Conservation (phyloP, 1,284 basidiomycete species). For the Leccinum angustisporum region DNA sequence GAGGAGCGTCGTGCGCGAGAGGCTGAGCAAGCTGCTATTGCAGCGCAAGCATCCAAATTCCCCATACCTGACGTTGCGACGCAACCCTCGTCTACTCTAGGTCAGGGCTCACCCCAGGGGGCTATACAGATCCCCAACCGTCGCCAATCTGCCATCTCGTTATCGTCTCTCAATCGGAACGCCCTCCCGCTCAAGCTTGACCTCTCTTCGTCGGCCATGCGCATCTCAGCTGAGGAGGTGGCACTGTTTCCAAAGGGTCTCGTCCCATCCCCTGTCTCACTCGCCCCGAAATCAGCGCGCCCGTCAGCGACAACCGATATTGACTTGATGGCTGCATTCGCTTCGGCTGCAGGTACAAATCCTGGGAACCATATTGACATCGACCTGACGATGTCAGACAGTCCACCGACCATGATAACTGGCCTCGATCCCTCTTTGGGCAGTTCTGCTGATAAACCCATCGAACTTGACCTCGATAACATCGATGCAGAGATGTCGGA, state of each 20-base stretch:
- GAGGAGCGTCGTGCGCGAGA: constrained; percentile 57
- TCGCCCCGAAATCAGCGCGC: constrained; percentile 74
- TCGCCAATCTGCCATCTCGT: constrained; percentile 70
- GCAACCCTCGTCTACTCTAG: constrained; percentile 18
- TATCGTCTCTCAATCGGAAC: constrained; percentile 72
- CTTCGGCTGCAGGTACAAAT: constrained; percentile 37
- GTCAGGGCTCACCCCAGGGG: constrained; percentile 33
- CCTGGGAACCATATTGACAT: constrained; percentile 39
- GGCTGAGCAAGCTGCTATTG: constrained; percentile 43
- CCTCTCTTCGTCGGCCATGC: constrained; percentile 63
- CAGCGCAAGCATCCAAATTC: constrained; percentile 32
- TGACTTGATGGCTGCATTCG: constrained; percentile 63
- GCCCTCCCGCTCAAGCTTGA: constrained; percentile 71
- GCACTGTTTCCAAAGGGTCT: constrained; percentile 53
- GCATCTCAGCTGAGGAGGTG: constrained; percentile 59
- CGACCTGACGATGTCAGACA: constrained; percentile 38
- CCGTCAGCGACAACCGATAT: constrained; percentile 53
- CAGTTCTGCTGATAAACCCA: constrained; percentile 73
- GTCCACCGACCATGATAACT: constrained; percentile 34
- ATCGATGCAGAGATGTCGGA: constrained; percentile 62
- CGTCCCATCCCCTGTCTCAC: constrained; percentile 70
- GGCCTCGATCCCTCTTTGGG: constrained; percentile 43
- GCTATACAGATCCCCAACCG: constrained; percentile 37
- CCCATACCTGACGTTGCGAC: constrained; percentile 24
- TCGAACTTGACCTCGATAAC: constrained; percentile 70